Conservation (phyloP, 225 moss, liverwort and hornwort genomes). For the Polytrichum formosum region DNA sequence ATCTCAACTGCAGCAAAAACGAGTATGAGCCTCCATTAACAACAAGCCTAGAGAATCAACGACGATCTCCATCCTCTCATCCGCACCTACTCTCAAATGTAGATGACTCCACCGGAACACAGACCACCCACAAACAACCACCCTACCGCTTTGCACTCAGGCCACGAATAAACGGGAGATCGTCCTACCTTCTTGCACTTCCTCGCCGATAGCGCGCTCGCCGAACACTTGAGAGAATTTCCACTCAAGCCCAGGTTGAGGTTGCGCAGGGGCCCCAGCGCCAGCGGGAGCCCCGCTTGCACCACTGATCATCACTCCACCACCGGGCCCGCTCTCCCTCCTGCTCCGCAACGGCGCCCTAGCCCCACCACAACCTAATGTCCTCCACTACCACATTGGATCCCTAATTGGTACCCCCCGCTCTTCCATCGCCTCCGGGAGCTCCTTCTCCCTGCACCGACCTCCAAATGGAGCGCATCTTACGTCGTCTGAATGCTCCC, state of each 20-base stretch:
- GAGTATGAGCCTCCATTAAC: neutral
- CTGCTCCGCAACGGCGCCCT: neutral
- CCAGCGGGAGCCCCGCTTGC: constrained; percentile 64
- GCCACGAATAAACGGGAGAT: constrained; percentile 7
- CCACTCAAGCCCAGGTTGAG: constrained; percentile 83
- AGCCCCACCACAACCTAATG: neutral
- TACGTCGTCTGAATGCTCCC: neutral
- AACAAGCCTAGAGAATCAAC: neutral
- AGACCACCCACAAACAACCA: neutral
- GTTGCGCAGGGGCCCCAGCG: constrained; percentile 58
- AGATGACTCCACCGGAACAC: neutral
- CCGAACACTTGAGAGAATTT: constrained; percentile 99
- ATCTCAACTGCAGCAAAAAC: neutral
- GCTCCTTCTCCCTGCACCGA: constrained; percentile 8
- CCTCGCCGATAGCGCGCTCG: constrained; percentile 90
- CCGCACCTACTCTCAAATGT: neutral
- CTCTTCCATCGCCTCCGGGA: constrained; percentile 7
- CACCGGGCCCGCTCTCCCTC: neutral
- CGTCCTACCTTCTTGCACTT: constrained; percentile 91
- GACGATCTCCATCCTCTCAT: neutral
- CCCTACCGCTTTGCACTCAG: constrained; percentile 12
- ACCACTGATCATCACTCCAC: constrained; percentile 57
- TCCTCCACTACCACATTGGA: constrained; percentile 7
- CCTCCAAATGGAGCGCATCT: neutral
- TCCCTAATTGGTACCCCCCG: constrained; percentile 10